Conservation (phyloP, 495 filamentous ascomycete genomes). For the Chaetomium fimeti region DNA sequence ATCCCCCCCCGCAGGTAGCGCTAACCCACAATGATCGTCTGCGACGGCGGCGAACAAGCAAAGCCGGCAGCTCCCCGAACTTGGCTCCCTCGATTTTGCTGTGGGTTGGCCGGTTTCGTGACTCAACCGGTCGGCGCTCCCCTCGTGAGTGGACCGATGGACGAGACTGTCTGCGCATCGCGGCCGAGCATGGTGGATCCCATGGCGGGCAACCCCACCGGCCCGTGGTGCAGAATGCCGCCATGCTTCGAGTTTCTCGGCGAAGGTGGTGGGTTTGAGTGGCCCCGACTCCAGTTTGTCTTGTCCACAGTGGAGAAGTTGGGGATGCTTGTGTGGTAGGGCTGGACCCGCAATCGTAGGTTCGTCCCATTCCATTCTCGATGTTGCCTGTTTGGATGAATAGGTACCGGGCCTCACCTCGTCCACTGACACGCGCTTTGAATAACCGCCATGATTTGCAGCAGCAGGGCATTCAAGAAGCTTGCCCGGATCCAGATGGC, state of each 20-base stretch:
- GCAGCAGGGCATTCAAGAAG: constrained; percentile 9
- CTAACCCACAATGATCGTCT: not conserved
- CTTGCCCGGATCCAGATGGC: not conserved
- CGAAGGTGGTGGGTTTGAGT: constrained; percentile 7
- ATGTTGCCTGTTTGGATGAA: constrained; percentile 12
- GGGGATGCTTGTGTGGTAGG: constrained; percentile 9
- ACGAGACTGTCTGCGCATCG: no score
- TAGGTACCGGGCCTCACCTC: not conserved
- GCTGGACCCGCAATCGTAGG: constrained; percentile 15
- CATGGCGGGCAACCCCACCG: constrained; percentile 8
- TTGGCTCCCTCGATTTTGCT: not conserved
- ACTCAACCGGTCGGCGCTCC: constrained; percentile 10
- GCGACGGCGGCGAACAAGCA: not conserved
- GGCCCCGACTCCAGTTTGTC: constrained; percentile 1
- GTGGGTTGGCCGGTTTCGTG: constrained; percentile 2
- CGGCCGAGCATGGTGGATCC: no score
- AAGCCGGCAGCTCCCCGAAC: not conserved
- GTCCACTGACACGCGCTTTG: not conserved
- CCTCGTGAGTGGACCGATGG: not conserved
- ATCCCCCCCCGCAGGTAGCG: not conserved
- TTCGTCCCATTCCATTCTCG: constrained; percentile 7
- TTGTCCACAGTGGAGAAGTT: constrained; percentile 10
- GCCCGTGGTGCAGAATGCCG: not conserved
- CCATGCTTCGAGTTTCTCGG: constrained; percentile 14
- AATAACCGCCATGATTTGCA: constrained; percentile 2